Percentiles rank a stretch among this genome's conserved stretches.
Evolutionary conservation across 73 alveolate genomes (phyloP).

Genomic region (Uronychia setigera): DNA sequence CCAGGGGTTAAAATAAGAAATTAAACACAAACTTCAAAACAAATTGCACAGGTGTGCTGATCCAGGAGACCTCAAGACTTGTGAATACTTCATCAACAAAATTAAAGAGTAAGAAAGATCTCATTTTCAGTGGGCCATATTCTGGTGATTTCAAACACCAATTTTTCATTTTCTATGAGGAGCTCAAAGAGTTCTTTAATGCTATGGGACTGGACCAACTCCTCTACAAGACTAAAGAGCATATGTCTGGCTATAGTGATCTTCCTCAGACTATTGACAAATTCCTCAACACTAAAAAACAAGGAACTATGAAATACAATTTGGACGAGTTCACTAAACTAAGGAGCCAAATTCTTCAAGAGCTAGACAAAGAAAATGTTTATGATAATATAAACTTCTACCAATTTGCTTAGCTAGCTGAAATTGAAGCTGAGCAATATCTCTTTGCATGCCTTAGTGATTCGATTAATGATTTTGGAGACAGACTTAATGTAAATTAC

Average conservation of each 20-base stretch:
- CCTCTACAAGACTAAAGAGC: slow-evolving; percentile 28
- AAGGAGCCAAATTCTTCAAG: slow-evolving; percentile 9
- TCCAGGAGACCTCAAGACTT: slow-evolving; percentile 90
- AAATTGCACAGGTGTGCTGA: slow-evolving; percentile 95
- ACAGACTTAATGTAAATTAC: background rate
- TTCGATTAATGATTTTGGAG: background rate
- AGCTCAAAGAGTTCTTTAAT: slow-evolving; percentile 91
- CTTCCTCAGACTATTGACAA: background rate
- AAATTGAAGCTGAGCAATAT: slow-evolving; percentile 71
- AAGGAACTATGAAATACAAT: background rate
- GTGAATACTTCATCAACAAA: slow-evolving; percentile 84
- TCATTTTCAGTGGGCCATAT: slow-evolving; percentile 64
- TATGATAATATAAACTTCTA: background rate
- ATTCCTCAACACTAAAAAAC: slow-evolving; percentile 7
- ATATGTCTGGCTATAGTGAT: background rate
- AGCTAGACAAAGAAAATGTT: background rate
- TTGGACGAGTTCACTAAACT: slow-evolving; percentile 34
- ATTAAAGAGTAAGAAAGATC: slow-evolving; percentile 70
- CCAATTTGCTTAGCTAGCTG: slow-evolving; percentile 52
- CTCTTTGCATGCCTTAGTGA: slow-evolving; percentile 42
- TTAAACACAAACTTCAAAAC: slow-evolving; percentile 89
- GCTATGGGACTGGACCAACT: slow-evolving; percentile 76
- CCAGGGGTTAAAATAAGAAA: slow-evolving; percentile 77
- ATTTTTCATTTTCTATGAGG: slow-evolving; percentile 82
- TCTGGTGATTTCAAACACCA: slow-evolving; percentile 82